Evolutionary conservation across 2,329 filamentous ascomycete species (phyloP).

Genomic region (Lachnellula hyalina): DNA sequence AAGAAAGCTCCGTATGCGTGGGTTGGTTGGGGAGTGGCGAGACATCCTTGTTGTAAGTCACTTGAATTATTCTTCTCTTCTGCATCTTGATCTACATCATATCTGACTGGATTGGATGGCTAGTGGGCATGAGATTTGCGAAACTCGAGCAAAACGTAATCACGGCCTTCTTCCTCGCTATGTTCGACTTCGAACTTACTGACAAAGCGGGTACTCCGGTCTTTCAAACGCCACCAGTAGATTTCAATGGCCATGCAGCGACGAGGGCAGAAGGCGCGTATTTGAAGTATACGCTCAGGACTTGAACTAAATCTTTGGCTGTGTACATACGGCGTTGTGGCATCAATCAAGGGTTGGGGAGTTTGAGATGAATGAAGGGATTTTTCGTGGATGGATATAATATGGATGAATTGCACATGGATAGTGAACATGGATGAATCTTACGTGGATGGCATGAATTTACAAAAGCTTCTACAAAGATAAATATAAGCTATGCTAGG

Average conservation of each 20-base stretch:
- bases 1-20: slow-evolving; percentile 11
- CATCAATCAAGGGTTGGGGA: neutral
- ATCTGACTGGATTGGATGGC: neutral
- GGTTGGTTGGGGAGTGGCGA: slow-evolving; percentile 15
- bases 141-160: slow-evolving; percentile 49
- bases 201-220: slow-evolving; percentile 35
- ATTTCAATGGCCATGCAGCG: slow-evolving; percentile 36
- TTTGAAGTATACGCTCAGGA: slow-evolving; percentile 32
- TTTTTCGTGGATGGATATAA: too few species aligned
- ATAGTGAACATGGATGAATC: too few species aligned
- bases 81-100: neutral
- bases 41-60: slow-evolving; percentile 35
- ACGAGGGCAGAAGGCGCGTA: slow-evolving; percentile 35
- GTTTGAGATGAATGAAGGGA: neutral
- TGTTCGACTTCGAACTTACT: slow-evolving; percentile 42
- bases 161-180: slow-evolving; percentile 43
- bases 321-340: neutral
- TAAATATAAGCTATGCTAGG: too few species aligned
- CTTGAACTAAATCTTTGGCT: neutral
- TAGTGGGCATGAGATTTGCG: slow-evolving; percentile 36
- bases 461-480: too few species aligned
- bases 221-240: slow-evolving; percentile 27
- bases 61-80: slow-evolving; percentile 3
- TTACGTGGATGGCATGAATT: too few species aligned
- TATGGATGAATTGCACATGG: too few species aligned